These are phyloP conservation scores for Paratrimastix pyriformis DNA, from an alignment of 78 protist species.

Conservation along the genomic window DNA sequence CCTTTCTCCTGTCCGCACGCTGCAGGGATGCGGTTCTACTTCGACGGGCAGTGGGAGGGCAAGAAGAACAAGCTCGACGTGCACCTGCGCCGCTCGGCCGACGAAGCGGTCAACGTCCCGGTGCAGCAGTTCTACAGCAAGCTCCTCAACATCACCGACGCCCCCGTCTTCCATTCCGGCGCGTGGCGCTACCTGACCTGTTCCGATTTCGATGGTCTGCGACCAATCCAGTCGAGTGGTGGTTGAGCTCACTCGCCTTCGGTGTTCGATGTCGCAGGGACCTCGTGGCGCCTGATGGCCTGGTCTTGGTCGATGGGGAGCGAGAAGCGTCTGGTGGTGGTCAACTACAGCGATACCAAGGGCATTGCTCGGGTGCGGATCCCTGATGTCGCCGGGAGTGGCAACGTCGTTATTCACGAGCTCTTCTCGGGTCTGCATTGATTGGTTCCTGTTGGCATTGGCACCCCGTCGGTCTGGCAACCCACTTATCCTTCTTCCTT, in stretches of 20 bases:
- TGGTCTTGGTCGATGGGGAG: slow-evolving; percentile 46
- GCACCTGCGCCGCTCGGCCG: slow-evolving; percentile 47
- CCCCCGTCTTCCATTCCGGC: slow-evolving; percentile 57
- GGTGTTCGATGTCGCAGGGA: neutral
- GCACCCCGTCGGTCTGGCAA: no score
- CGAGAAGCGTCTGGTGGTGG: slow-evolving; percentile 52
- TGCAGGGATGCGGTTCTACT: slow-evolving; percentile 52
- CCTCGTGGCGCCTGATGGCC: slow-evolving; percentile 41
- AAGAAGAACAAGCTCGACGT: slow-evolving; percentile 53
- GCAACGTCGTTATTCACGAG: slow-evolving; percentile 50
- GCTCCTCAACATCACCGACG: slow-evolving; percentile 34
- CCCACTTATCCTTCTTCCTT: no score
- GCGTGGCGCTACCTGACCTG: slow-evolving; percentile 27
- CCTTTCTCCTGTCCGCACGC: no score
- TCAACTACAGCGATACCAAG: slow-evolving; percentile 44
- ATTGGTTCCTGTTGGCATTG: no score
- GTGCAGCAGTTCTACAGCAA: slow-evolving; percentile 40
- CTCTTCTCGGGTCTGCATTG: slow-evolving; percentile 50
- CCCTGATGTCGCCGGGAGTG: slow-evolving; percentile 37
- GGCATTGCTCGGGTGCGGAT: slow-evolving; percentile 38
- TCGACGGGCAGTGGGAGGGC: slow-evolving; percentile 56
- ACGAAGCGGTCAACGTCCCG: slow-evolving; percentile 40
- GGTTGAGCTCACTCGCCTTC: slow-evolving; percentile 13
- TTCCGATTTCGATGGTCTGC: no score
- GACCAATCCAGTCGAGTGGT: no score